These are phyloP conservation scores for Trebouxia sp. DNA, from an alignment of 139 green algal species.

Conservation along the genomic window DNA sequence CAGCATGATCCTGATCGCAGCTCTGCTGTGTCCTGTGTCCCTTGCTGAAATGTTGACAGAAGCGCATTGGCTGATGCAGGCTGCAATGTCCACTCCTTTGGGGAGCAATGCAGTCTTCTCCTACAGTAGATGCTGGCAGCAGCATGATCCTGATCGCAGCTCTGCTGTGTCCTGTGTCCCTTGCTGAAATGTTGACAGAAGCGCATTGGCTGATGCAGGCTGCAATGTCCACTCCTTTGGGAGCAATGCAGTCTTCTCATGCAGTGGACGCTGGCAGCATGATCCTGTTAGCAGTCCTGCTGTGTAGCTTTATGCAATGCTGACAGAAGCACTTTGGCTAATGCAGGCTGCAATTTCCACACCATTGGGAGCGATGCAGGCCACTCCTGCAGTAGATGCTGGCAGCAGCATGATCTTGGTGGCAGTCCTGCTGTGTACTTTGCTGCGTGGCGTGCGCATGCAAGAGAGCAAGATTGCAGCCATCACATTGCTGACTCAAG, in stretches of 20 bases:
- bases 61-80: no score
- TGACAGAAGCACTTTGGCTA: no score
- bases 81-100: background rate
- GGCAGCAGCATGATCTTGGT: conserved; percentile 68
- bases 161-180: background rate
- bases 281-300: conserved; percentile 74
- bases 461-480: conserved; percentile 62
- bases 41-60: no score
- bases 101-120: background rate
- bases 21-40: background rate
- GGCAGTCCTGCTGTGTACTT: conserved; percentile 79
- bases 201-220: conserved; percentile 3
- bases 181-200: no score
- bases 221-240: background rate
- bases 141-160: background rate
- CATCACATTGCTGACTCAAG: conserved; percentile 66
- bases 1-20: background rate
- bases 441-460: conserved; percentile 71
- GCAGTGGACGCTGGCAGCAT: conserved; percentile 39
- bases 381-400: background rate
- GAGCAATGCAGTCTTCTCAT: background rate
- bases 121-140: background rate
- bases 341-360: background rate
- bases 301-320: conserved; percentile 86
- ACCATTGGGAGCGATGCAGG: background rate